Evolutionary conservation across 2,329 filamentous ascomycete genomes (phyloP).

Genomic region (Sporothrix luriei): DNA sequence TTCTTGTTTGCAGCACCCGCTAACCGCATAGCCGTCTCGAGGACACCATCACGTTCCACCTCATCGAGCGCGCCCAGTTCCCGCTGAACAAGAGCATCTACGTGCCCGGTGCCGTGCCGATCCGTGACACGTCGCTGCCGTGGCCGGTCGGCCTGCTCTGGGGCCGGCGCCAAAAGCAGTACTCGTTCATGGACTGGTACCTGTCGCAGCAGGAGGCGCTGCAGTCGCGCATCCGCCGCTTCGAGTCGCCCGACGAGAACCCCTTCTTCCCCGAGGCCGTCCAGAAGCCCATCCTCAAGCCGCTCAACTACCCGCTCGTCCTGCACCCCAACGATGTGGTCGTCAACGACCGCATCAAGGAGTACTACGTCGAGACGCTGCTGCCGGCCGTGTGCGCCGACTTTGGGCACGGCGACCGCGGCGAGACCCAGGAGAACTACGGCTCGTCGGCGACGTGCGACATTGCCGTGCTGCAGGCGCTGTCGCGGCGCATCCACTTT

Average conservation of each 20-base stretch:
- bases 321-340: constrained; percentile 88
- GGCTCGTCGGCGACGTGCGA: constrained; percentile 89
- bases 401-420: constrained; percentile 75
- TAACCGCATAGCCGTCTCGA: constrained; percentile 73
- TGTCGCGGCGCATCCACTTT: constrained; percentile 91
- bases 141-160: constrained; percentile 21
- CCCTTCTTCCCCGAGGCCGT: constrained; percentile 89
- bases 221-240: constrained; percentile 91
- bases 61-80: constrained; percentile 98
- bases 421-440: constrained; percentile 91
- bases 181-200: constrained; percentile 94
- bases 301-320: constrained; percentile 84
- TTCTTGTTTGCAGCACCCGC: constrained; percentile 15
- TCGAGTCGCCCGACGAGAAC: constrained; percentile 94
- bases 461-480: constrained; percentile 83
- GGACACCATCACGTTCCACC: constrained; percentile 95
- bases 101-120: constrained; percentile 72
- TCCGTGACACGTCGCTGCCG: constrained; percentile 59
- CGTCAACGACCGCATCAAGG: constrained; percentile 84
- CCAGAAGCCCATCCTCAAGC: constrained; percentile 79
- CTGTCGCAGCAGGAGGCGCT: constrained; percentile 85
- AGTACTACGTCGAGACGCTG: constrained; percentile 79
- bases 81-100: constrained; percentile 90
- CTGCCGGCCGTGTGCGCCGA: constrained; percentile 81
- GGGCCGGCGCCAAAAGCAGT: constrained; percentile 43